Conservation (phyloP, 257 asterid genomes). For the Fraxinus americana region DNA sequence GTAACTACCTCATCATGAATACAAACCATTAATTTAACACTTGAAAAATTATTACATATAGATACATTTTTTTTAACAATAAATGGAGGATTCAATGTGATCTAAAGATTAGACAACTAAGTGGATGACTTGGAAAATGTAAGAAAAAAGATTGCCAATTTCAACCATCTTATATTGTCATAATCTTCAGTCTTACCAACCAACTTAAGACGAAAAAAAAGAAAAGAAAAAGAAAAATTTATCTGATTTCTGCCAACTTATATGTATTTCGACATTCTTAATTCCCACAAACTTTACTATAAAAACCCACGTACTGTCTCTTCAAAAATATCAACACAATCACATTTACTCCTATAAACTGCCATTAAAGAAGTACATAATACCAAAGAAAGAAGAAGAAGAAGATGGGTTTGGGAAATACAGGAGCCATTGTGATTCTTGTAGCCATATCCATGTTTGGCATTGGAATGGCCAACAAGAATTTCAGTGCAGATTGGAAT, state of each 20-base stretch:
- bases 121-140: not conserved
- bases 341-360: not conserved
- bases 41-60: too few species aligned
- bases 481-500: slow-evolving; percentile 35
- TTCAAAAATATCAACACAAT: slow-evolving; percentile 16
- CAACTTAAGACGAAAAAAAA: not conserved
- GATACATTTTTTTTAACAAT: not conserved
- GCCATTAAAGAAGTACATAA: not conserved
- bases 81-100: not conserved
- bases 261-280: not conserved
- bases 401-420: slow-evolving; percentile 32
- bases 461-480: slow-evolving; percentile 39
- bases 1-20: too few species aligned
- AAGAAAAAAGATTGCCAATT: too few species aligned
- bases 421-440: slow-evolving; percentile 18
- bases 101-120: not conserved
- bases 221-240: not conserved
- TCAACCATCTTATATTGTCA: not conserved
- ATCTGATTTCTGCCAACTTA: slow-evolving; percentile 9
- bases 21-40: too few species aligned
- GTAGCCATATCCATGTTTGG: slow-evolving; percentile 29
- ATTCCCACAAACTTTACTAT: slow-evolving; percentile 8
- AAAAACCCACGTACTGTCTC: slow-evolving; percentile 24
- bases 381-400: not conserved
- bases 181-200: slow-evolving; percentile 26